A percentile compares a stretch with the other conserved stretches of the same genome.
Conservation (phyloP, 2,329 filamentous ascomycete species). For the Beauveria caledonica region DNA sequence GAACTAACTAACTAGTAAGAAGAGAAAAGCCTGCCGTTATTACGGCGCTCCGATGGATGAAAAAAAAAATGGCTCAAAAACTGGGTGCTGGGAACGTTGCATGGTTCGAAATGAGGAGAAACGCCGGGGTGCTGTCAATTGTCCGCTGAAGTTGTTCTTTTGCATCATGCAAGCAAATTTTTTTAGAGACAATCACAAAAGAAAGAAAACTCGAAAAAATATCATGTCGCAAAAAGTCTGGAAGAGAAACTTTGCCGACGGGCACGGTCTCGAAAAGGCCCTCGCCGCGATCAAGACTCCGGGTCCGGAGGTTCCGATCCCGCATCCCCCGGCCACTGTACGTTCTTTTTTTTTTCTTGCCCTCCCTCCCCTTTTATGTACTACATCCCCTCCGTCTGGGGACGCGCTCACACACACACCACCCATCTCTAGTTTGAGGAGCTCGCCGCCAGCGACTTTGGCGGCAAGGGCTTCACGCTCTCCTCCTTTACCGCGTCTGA, state of each 20-base stretch:
- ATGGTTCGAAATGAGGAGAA: neutral
- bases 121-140: neutral
- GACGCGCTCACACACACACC: neutral
- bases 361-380: neutral
- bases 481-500: conserved; percentile 53
- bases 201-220: conserved; percentile 18
- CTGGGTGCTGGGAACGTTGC: conserved; percentile 4
- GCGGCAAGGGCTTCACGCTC: conserved; percentile 36
- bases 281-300: conserved; percentile 18
- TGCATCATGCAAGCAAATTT: neutral
- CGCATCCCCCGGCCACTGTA: conserved; percentile 18
- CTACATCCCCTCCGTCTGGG: neutral
- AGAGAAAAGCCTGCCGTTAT: neutral
- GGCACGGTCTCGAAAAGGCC: conserved; percentile 20
- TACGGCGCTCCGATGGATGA: neutral
- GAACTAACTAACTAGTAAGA: neutral
- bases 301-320: conserved; percentile 13
- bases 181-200: neutral
- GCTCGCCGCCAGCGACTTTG: conserved; percentile 24
- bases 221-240: conserved; percentile 24
- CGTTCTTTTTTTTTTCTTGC: neutral
- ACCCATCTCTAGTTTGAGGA: conserved; percentile 19
- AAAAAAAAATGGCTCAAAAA: conserved; percentile 3
- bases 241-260: conserved; percentile 20
- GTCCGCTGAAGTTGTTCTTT: neutral